These are phyloP conservation scores for Phycomyces blakesleeanus DNA, from an alignment of 192 early-diverging fungal genomes.

Conservation along the genomic window DNA sequence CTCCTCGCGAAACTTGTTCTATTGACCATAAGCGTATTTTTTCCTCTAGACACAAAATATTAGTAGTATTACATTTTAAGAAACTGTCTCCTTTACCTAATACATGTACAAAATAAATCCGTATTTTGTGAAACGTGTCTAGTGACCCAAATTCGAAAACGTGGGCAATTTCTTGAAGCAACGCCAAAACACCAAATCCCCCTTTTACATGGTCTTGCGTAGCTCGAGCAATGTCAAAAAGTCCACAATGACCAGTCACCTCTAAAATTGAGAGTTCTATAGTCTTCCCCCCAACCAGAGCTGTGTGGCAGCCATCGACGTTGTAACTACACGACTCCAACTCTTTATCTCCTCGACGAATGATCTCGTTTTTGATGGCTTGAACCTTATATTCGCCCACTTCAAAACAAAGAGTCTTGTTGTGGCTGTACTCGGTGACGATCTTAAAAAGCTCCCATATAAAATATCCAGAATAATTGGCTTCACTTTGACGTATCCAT, in stretches of 20 bases:
- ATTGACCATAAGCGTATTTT: background rate
- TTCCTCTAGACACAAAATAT: background rate
- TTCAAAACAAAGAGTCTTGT: background rate
- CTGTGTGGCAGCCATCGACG: background rate
- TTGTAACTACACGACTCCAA: background rate
- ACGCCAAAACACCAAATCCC: background rate
- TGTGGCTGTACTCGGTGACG: background rate
- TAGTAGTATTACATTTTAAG: background rate
- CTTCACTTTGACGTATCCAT: background rate
- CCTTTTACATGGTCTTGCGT: background rate
- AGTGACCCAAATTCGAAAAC: background rate
- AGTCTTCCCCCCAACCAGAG: background rate
- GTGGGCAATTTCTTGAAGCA: background rate
- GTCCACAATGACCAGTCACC: background rate
- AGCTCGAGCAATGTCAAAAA: background rate
- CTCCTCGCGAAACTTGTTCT: constrained; percentile 1
- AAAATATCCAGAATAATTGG: background rate
- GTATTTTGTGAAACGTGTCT: background rate
- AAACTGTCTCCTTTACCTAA: constrained; percentile 7
- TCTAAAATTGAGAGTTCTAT: background rate
- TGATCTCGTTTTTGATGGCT: background rate
- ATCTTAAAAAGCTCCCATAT: background rate
- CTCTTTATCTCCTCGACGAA: background rate
- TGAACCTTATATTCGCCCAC: background rate
- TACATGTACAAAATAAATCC: background rate